Base-by-base conservation (phyloP, 164 flowering plant species). In the Stephania japonica region DNA sequence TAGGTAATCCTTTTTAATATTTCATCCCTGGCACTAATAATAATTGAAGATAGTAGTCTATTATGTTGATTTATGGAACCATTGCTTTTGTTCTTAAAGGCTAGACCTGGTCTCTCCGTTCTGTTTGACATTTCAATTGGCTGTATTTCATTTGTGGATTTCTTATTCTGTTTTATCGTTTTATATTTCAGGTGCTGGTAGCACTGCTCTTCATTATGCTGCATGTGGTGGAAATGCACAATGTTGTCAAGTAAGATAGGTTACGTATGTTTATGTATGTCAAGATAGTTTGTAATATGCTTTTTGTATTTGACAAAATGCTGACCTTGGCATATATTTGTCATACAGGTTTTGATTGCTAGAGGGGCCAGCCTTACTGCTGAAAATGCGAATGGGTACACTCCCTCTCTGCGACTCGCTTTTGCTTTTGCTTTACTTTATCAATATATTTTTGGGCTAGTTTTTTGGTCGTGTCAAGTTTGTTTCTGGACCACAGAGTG, bases 171-270 rank as follows among this genome's bases (percentile, higher is more conserved):
- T 59, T 59, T 59, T 59, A 19, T 10, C n/a, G 7, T 59, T 59
- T 21, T 25, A 44, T 50, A 67, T 73, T 77, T 71, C 91, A 94
- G 97, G 98, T 79, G 89, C 97, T 21, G 97, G 97, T 74, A 94
- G 98, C 86, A 90, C 95, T 27, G 84, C 98, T 13, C 97, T 94
- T 64, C 98, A 94, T 81, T 94, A 94, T 80, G 98, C 98, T 64
- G 98, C 97, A 24, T 92, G 95, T 80, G 97, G 97, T 75, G 98
- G 98, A 73, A 94, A 85, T 88, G 85, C 82, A 42, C 92, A 91
- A 67, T 94, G 98, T 77, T 94, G 98, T 74, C 97, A 90, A 81
- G 98, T 94, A 83, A n/a, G 82, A 75, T 70, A 32, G 68, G 9
- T 64, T 47, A 66, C 26, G 11, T 49, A 23, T 41, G 56, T 42